phyloP scores from a whole-genome alignment of 768 basidiomycete genomes.

The Gyrodon lividus region DNA sequence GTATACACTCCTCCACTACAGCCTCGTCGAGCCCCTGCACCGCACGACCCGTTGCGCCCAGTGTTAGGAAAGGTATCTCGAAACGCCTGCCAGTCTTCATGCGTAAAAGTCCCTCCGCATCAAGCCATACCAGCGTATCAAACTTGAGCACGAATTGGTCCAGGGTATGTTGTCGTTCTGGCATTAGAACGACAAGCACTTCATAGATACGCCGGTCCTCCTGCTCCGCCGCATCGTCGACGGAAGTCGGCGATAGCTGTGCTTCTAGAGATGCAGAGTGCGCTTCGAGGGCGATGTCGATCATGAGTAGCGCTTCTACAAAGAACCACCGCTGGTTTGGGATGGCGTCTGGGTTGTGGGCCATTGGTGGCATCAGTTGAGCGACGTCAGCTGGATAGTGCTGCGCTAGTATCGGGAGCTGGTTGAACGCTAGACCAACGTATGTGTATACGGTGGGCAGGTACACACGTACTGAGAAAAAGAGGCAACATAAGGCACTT shows the following conservation, averaged over 20 bases:
- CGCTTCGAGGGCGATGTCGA: not conserved
- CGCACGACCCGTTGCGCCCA: not conserved
- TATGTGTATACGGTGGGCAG: slow-evolving; percentile 3
- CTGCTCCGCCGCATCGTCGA: not conserved
- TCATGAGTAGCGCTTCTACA: not conserved
- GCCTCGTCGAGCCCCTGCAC: not conserved
- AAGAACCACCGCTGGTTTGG: not conserved
- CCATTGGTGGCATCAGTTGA: not conserved
- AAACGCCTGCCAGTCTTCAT: slow-evolving; percentile 2
- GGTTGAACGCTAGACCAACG: not conserved
- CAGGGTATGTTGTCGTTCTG: slow-evolving; percentile 11
- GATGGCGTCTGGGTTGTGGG: not conserved
- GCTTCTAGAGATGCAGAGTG: not conserved
- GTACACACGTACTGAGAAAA: slow-evolving; percentile 7
- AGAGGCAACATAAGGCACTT: not conserved
- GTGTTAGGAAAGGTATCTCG: not conserved
- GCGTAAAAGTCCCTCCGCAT: not conserved
- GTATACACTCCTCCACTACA: not conserved
- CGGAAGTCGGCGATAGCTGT: not conserved
- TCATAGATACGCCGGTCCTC: not conserved
- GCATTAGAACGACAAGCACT: slow-evolving; percentile 6
- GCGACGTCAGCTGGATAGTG: not conserved
- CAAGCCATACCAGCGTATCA: slow-evolving; percentile 22
- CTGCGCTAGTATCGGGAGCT: slow-evolving; percentile 2
- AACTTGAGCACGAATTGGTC: slow-evolving; percentile 12